Evolutionary conservation across 106 monocot species (phyloP).

Genomic region (Apostasia ramifera): DNA sequence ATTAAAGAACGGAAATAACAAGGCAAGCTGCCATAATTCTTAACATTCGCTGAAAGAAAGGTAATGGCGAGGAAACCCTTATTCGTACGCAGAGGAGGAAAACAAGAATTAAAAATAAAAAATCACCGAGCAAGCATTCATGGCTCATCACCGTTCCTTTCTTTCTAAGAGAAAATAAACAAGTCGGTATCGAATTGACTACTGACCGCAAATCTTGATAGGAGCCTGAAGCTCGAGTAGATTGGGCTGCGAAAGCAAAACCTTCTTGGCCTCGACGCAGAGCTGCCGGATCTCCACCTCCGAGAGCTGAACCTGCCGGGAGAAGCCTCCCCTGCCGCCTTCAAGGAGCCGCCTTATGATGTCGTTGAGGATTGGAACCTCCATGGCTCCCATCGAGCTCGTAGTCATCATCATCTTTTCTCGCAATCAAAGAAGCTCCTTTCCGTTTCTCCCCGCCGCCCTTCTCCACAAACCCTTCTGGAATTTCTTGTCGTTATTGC

Average conservation of each 20-base stretch:
- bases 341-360: conserved; percentile 33
- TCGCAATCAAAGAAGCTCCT: not conserved
- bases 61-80: too few species aligned
- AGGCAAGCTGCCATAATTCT: too few species aligned
- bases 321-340: conserved; percentile 15
- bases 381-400: conserved; percentile 55
- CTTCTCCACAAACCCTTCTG: not conserved
- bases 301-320: conserved; percentile 48
- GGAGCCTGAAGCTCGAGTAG: conserved; percentile 51
- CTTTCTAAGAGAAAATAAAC: too few species aligned
- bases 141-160: too few species aligned
- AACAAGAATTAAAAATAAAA: too few species aligned
- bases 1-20: too few species aligned
- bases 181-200: not conserved
- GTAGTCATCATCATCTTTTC: conserved; percentile 53
- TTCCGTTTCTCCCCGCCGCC: not conserved
- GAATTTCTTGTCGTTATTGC: conserved; percentile 2
- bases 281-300: conserved; percentile 72
- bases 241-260: conserved; percentile 57
- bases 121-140: too few species aligned
- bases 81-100: too few species aligned
- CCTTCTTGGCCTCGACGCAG: conserved; percentile 43
- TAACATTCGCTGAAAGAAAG: too few species aligned
- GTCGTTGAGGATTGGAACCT: conserved; percentile 38
- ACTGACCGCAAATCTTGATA: conserved; percentile 67